Evolutionary conservation across 1,284 basidiomycete species (phyloP).

Genomic region (Sanghuangporus sanghuang): DNA sequence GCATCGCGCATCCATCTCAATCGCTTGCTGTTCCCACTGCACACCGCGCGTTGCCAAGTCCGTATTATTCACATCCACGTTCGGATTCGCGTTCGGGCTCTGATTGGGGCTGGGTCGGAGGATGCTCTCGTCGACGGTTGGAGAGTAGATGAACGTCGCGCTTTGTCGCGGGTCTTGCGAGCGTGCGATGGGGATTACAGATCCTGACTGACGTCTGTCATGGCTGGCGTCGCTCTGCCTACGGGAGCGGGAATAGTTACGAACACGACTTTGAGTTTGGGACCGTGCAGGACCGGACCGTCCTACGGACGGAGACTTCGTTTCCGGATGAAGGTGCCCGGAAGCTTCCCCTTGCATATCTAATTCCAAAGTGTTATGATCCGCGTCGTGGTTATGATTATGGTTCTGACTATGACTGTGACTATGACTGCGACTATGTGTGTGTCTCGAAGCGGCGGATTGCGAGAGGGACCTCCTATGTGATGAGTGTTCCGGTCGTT

Average conservation of each 20-base stretch:
- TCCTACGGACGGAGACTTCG: neutral
- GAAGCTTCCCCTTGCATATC: neutral
- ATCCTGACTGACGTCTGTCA: neutral
- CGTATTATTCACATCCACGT: neutral
- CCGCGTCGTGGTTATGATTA: neutral
- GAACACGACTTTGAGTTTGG: neutral
- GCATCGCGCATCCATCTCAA: slow-evolving; percentile 2
- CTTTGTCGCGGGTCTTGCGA: neutral
- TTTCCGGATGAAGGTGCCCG: neutral
- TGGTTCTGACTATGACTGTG: neutral
- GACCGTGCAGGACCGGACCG: neutral
- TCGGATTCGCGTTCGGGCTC: neutral
- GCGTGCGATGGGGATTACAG: neutral
- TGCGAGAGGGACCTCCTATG: neutral
- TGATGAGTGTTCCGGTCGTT: too few species aligned
- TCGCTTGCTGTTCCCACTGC: slow-evolving; percentile 6
- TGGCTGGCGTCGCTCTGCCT: neutral
- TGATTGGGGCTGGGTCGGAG: neutral
- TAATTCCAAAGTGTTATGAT: neutral
- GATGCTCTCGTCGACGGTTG: slow-evolving; percentile 1
- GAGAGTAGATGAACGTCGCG: neutral
- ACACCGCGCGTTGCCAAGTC: neutral
- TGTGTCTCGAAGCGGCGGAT: neutral
- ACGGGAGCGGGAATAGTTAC: neutral
- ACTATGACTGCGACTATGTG: neutral